Percentiles rank a stretch among this genome's conserved stretches.
Conservation (phyloP, 148 eudicot genomes). For the Rhododendron ferrugineum region DNA sequence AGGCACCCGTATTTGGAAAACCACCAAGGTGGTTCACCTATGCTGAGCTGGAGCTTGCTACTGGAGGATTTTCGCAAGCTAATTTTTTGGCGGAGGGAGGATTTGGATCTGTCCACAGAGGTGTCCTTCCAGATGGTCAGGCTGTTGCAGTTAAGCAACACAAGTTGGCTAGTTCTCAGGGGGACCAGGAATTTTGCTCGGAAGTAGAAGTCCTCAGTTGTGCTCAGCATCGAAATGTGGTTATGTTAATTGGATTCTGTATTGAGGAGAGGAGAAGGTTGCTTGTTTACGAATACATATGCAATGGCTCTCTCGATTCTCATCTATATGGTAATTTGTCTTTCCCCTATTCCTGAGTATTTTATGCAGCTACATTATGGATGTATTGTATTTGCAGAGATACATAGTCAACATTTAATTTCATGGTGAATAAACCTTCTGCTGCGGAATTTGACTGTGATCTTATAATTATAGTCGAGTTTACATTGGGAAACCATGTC, state of each 20-base stretch:
- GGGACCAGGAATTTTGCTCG: conserved; percentile 48
- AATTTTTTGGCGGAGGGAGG: conserved; percentile 91
- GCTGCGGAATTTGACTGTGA: not conserved
- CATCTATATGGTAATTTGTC: conserved; percentile 39
- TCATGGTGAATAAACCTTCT: not conserved
- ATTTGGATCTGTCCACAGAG: conserved; percentile 47
- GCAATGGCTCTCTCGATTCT: conserved; percentile 44
- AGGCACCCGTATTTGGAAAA: conserved; percentile 80
- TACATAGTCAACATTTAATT: not conserved
- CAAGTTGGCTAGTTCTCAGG: conserved; percentile 47
- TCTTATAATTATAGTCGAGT: not conserved
- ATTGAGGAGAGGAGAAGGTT: conserved; percentile 40
- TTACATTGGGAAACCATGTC: not conserved
- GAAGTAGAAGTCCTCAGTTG: conserved; percentile 52
- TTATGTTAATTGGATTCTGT: conserved; percentile 43
- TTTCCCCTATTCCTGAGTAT: not conserved
- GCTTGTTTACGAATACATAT: conserved; percentile 42
- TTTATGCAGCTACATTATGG: not conserved
- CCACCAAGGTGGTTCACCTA: conserved; percentile 87
- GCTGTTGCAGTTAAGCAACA: conserved; percentile 50
- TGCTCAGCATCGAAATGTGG: conserved; percentile 49
- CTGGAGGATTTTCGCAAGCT: conserved; percentile 73
- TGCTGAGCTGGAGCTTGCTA: conserved; percentile 85
- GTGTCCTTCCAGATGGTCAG: conserved; percentile 44
- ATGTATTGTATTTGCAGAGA: not conserved